Evolutionary conservation across 371 early-diverging fungal species (phyloP).

Genomic region (Mycotypha africana): DNA sequence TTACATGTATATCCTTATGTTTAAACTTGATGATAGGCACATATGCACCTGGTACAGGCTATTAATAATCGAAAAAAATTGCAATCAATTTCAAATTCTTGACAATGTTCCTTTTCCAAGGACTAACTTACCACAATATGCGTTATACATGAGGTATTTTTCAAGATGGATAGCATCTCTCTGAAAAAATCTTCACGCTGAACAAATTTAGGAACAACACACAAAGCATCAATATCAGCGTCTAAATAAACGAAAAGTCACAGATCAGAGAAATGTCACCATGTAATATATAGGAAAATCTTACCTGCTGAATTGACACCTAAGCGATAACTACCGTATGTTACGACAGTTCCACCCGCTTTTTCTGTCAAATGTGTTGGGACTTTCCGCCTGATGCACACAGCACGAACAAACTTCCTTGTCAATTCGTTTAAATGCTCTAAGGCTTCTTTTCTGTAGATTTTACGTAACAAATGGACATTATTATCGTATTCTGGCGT

Average conservation of each 20-base stretch:
- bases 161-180: constrained; percentile 63
- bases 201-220: constrained; percentile 81
- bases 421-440: constrained; percentile 53
- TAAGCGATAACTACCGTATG: constrained; percentile 91
- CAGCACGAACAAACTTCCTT: constrained; percentile 57
- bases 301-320: constrained; percentile 81
- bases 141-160: constrained; percentile 55
- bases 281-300: neutral
- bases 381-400: constrained; percentile 10
- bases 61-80: too few species aligned
- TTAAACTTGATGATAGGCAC: constrained; percentile 88
- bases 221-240: constrained; percentile 93
- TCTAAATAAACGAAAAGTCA: constrained; percentile 22
- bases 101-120: too few species aligned
- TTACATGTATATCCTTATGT: constrained; percentile 61
- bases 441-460: constrained; percentile 2
- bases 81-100: too few species aligned
- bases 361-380: neutral
- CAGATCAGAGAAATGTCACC: neutral
- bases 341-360: constrained; percentile 79
- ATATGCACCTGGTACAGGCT: constrained; percentile 70
- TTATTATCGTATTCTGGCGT: too few species aligned
- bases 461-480: neutral
- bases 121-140: constrained; percentile 53
- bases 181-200: constrained; percentile 79